Percentiles rank a stretch among this genome's conserved stretches.
These are phyloP conservation scores for Auricularia sp. DNA, from an alignment of 768 basidiomycete genomes.

Conservation along the genomic window DNA sequence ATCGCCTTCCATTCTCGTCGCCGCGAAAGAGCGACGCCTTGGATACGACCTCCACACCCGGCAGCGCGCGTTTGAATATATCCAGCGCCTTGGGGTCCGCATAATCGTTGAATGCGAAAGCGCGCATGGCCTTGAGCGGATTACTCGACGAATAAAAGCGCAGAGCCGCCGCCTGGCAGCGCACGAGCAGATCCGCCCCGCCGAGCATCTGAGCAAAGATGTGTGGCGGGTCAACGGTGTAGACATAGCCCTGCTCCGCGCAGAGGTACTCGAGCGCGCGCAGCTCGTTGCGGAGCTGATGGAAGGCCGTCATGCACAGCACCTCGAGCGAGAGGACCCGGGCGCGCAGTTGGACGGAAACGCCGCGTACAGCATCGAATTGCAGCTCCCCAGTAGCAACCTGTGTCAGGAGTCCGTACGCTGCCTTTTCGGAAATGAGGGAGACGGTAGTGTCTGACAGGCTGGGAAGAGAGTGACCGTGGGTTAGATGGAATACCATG, in stretches of 20 bases:
- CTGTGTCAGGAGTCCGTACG: neutral
- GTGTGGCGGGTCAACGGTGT: conserved; percentile 13
- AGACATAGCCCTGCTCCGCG: conserved; percentile 10
- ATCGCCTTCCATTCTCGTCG: neutral
- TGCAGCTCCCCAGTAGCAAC: neutral
- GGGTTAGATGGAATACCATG: conserved; percentile 8
- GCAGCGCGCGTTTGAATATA: neutral
- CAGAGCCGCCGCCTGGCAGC: conserved; percentile 4
- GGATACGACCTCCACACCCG: neutral
- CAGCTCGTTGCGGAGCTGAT: conserved; percentile 12
- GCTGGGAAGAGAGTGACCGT: neutral
- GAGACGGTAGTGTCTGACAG: neutral
- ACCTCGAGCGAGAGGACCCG: conserved; percentile 11
- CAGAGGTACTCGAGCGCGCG: conserved; percentile 5
- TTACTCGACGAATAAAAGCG: neutral
- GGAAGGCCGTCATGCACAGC: conserved; percentile 4
- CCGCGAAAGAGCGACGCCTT: conserved; percentile 3
- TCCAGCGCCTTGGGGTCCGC: neutral
- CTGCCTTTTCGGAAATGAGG: neutral
- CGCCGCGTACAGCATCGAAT: neutral
- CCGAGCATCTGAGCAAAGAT: conserved; percentile 13
- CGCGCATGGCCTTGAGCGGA: conserved; percentile 5
- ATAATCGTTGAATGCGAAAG: conserved; percentile 12
- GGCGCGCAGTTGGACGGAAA: neutral
- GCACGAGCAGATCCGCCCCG: conserved; percentile 6